These are phyloP conservation scores for Lipomyces kockii DNA, from an alignment of 805 yeast species.

Conservation along the genomic window DNA sequence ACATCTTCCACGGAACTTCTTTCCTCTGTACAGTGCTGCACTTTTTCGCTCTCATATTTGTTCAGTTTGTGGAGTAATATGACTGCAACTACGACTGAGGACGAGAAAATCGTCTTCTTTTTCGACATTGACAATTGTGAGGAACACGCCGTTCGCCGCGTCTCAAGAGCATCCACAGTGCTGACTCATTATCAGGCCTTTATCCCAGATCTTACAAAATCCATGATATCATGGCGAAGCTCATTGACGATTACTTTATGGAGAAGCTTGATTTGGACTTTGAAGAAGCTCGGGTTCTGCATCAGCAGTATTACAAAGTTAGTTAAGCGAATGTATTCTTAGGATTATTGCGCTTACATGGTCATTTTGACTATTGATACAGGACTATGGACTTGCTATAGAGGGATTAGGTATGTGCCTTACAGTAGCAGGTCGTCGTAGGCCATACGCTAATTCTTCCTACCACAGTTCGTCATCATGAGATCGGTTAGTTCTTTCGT, in stretches of 20 bases:
- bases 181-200: conserved; percentile 45
- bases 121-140: conserved; percentile 92
- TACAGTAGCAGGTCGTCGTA: not conserved
- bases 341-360: not conserved
- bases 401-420: conserved; percentile 64
- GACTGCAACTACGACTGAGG: conserved; percentile 8
- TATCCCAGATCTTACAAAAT: conserved; percentile 75
- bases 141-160: conserved; percentile 11
- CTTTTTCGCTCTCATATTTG: not conserved
- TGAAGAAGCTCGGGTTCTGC: conserved; percentile 74
- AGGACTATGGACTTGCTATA: conserved; percentile 87
- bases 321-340: not conserved
- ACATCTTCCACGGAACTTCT: not conserved
- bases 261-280: conserved; percentile 62
- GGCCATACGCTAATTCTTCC: not conserved
- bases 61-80: not conserved
- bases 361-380: not conserved
- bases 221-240: conserved; percentile 85
- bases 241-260: conserved; percentile 81
- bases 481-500: conserved; percentile 46
- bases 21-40: not conserved
- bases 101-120: conserved; percentile 55
- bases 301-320: conserved; percentile 67
- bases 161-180: not conserved
- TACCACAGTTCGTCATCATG: conserved; percentile 54